Evolutionary conservation across 306 rosid species (phyloP).

Genomic region (Gynostemma pentaphyllum): DNA sequence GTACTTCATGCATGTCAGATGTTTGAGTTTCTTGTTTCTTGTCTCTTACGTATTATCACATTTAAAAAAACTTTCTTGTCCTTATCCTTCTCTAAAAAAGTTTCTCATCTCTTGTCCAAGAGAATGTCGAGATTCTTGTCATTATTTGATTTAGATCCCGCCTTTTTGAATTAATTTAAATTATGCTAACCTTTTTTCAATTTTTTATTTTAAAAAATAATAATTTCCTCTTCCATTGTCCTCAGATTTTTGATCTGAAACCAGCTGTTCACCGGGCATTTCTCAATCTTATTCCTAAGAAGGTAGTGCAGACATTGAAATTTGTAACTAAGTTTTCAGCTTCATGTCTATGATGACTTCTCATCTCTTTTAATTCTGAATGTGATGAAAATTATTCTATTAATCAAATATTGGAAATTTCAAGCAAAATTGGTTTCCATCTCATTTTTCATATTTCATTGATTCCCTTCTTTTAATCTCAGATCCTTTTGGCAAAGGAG

Average conservation of each 20-base stretch:
- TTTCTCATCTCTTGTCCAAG: not conserved
- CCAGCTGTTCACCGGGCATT: conserved; percentile 95
- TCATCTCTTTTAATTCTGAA: not conserved
- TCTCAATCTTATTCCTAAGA: conserved; percentile 64
- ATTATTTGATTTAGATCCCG: not conserved
- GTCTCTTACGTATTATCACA: too few species aligned
- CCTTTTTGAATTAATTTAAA: not conserved
- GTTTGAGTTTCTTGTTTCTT: not conserved
- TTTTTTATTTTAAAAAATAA: conserved; percentile 8
- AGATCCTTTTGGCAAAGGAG: too few species aligned
- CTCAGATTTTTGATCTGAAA: conserved; percentile 85
- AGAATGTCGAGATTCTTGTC: not conserved
- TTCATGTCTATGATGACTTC: not conserved
- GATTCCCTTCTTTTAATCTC: too few species aligned
- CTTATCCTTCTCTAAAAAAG: too few species aligned
- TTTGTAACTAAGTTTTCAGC: not conserved
- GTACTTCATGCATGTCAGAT: not conserved
- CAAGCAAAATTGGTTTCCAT: not conserved
- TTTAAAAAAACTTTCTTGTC: too few species aligned
- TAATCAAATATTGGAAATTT: not conserved
- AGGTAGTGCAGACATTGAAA: conserved; percentile 39
- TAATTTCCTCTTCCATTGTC: conserved; percentile 10
- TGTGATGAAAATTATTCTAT: not conserved
- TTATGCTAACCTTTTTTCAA: not conserved
- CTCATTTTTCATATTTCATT: too few species aligned